Evolutionary conservation across 257 asterid genomes (phyloP), one percentile per base, ranked within the genome.

Genomic region (Capsicum chinense): DNA sequence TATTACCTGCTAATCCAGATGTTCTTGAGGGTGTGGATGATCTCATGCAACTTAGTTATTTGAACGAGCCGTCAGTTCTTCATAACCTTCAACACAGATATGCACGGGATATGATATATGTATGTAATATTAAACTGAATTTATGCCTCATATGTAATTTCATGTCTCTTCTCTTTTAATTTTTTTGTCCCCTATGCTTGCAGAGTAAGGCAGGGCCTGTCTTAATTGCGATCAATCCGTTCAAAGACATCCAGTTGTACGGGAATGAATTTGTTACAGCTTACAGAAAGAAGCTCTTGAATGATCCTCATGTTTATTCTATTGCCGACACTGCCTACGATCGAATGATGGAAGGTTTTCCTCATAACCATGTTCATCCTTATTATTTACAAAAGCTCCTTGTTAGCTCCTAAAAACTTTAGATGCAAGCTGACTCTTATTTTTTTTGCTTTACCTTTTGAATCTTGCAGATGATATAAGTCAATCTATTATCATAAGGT

Each of bases 401-500:
- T 16, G 37, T 48, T 70, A 14, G 67, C n/a, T 52, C 5, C 5
- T 70, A 44, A 74, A 19, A 73, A 48, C 80, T 59, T 81, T n/a
- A 59, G 44, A 26, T 69, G 56, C 82, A 86, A 37, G 71, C 59
- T 56, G 42, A 85, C 86, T 83, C 64, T 59, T 52, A 80, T 58
- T 80, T 33, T 26, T 26, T 85, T 83, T 68, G 82, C 56, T 39
- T 87, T 62, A 70, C 79, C 19, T 48, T 87, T 35, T 80, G 73
- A 64, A 79, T 83, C 86, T 83, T 86, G 93, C 98, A 97, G 99
- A 93, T 87, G 91, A 88, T 80, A 71, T 83, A 85, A 90, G 95
- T 78, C 99, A 97, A 90, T 97, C 99, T 68, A 92, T 97, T 84
- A 93, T 97, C 56, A 93, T 95, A 90, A 97, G 99, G 99, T 96